Percentiles rank a stretch among this genome's conserved stretches.
phyloP scores from a whole-genome alignment of 177 flowering plant genomes.

The Vitis hybrid region DNA sequence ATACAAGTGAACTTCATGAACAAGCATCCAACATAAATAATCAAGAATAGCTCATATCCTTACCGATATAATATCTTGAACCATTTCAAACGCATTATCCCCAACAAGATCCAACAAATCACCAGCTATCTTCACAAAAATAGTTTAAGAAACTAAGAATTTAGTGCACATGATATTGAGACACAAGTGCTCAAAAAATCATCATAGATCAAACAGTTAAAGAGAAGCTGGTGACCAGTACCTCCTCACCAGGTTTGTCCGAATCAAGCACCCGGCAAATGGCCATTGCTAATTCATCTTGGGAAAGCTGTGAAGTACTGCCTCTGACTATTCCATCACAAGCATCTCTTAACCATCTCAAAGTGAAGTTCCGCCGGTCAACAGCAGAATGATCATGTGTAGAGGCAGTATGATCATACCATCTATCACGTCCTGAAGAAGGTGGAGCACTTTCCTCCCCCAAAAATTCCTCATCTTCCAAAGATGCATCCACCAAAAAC shows the following conservation, averaged over 20 bases:
- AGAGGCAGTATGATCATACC: conserved; percentile 23
- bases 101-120: conserved; percentile 96
- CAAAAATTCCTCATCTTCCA: conserved; percentile 47
- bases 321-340: conserved; percentile 67
- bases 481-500: conserved; percentile 65
- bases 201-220: neutral
- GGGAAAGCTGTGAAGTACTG: conserved; percentile 77
- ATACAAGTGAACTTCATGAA: neutral
- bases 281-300: conserved; percentile 94
- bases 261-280: conserved; percentile 92
- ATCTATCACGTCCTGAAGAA: conserved; percentile 33
- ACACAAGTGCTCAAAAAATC: neutral
- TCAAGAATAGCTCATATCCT: conserved; percentile 19
- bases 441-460: conserved; percentile 35
- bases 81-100: conserved; percentile 82
- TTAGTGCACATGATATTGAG: neutral
- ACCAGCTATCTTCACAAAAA: conserved; percentile 74
- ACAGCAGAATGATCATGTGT: conserved; percentile 16
- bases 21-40: neutral
- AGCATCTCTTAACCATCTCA: conserved; percentile 83
- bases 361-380: conserved; percentile 44
- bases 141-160: neutral
- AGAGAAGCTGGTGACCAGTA: conserved; percentile 25
- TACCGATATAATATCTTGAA: conserved; percentile 86
- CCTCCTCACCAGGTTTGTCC: conserved; percentile 95